A percentile compares a stretch with the other conserved stretches of the same genome.
phyloP scores from a whole-genome alignment of 1,284 basidiomycete species.

The Blastosporella zonata region DNA sequence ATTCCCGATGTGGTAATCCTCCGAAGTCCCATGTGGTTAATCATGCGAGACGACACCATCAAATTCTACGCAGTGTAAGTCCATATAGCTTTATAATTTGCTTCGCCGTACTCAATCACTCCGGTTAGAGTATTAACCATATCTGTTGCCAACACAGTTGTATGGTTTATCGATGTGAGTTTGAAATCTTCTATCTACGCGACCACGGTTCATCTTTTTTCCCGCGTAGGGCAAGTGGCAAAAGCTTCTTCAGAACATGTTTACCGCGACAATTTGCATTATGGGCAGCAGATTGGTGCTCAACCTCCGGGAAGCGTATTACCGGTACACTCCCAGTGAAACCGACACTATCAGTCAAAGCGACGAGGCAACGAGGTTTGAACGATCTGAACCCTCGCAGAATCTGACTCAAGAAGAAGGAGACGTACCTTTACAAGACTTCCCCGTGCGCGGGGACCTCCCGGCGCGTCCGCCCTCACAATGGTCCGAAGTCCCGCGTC shows the following conservation, averaged over 20 bases:
- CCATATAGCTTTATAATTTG: background rate
- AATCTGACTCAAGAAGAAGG: background rate
- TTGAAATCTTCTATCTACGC: background rate
- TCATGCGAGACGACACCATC: conserved; percentile 26
- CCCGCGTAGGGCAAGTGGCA: conserved; percentile 21
- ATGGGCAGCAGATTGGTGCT: conserved; percentile 27
- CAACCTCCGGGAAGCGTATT: conserved; percentile 27
- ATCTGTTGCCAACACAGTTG: conserved; percentile 21
- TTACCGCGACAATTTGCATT: conserved; percentile 24
- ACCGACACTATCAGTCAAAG: background rate
- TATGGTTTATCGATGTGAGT: conserved; percentile 27
- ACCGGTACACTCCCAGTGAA: conserved; percentile 13
- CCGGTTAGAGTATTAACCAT: conserved; percentile 21
- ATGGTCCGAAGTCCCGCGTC: background rate
- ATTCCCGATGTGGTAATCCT: conserved; percentile 9
- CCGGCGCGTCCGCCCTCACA: background rate
- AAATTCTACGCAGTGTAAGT: conserved; percentile 29
- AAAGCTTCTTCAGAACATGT: conserved; percentile 24
- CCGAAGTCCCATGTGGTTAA: conserved; percentile 19
- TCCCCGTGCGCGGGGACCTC: background rate
- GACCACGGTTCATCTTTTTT: background rate
- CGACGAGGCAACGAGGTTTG: background rate
- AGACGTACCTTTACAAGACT: conserved; percentile 4
- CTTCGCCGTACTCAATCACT: background rate
- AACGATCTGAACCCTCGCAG: background rate